A percentile compares a stretch with the other conserved stretches of the same genome.
These are phyloP conservation scores for Apiotrichum gracile DNA, from an alignment of 1,284 basidiomycete species.

Conservation along the genomic window DNA sequence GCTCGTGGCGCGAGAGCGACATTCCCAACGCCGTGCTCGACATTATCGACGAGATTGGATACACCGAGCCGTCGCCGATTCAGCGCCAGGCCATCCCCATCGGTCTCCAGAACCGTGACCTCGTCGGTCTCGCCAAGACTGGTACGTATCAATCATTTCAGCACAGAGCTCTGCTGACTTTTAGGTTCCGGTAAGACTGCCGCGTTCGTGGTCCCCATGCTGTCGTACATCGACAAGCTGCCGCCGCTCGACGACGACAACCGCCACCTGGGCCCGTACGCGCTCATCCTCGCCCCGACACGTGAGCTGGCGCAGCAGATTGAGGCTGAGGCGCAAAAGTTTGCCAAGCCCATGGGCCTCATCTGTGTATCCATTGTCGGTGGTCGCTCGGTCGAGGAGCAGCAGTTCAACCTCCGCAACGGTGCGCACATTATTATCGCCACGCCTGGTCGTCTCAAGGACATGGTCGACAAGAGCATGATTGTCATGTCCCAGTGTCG, in stretches of 20 bases:
- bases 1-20: constrained; percentile 81
- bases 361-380: constrained; percentile 96
- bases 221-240: constrained; percentile 82
- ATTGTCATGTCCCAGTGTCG: constrained; percentile 93
- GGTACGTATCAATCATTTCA: constrained; percentile 51
- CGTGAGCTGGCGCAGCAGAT: constrained; percentile 99
- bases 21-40: constrained; percentile 76
- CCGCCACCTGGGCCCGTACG: constrained; percentile 85
- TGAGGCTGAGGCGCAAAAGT: constrained; percentile 84
- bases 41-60: constrained; percentile 84
- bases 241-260: constrained; percentile 84
- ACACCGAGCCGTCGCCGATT: constrained; percentile 94
- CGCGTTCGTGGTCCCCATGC: constrained; percentile 98
- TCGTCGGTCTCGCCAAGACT: constrained; percentile 97
- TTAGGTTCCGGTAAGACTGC: constrained; percentile 94
- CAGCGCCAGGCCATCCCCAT: constrained; percentile 98
- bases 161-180: constrained; percentile 32
- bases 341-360: constrained; percentile 79
- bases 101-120: constrained; percentile 87
- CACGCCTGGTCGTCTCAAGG: constrained; percentile 94
- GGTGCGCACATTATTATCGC: constrained; percentile 98
- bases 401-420: constrained; percentile 89
- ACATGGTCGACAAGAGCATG: constrained; percentile 92
- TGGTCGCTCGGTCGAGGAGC: constrained; percentile 89
- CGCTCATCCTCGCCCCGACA: constrained; percentile 80